Conservation (phyloP, 2,329 filamentous ascomycete genomes). For the Endoconidiophora polonica region DNA sequence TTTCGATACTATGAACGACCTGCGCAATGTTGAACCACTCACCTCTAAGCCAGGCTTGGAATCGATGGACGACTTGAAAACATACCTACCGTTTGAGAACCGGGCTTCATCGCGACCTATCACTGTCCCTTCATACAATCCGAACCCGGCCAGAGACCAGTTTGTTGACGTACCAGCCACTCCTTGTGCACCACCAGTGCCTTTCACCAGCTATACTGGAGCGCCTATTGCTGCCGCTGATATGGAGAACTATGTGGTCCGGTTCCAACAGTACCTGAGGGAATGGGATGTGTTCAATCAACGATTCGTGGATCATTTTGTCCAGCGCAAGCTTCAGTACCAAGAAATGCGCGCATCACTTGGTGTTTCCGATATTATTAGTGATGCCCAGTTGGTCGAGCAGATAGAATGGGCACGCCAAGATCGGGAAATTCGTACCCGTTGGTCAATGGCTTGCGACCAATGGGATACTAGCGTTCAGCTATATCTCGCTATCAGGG, state of each 20-base stretch:
- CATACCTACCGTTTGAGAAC: slow-evolving; percentile 40
- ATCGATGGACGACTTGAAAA: slow-evolving; percentile 39
- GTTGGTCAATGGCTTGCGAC: slow-evolving; percentile 43
- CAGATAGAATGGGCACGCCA: slow-evolving; percentile 46
- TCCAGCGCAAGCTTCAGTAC: slow-evolving; percentile 26
- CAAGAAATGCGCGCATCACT: slow-evolving; percentile 24
- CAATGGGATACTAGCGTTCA: slow-evolving; percentile 42
- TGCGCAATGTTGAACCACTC: slow-evolving; percentile 40
- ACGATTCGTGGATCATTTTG: slow-evolving; percentile 39
- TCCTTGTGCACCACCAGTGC: slow-evolving; percentile 33
- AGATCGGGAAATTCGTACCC: slow-evolving; percentile 44
- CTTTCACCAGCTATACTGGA: slow-evolving; percentile 2
- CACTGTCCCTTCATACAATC: slow-evolving; percentile 9
- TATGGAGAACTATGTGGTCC: background rate
- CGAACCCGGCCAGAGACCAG: slow-evolving; percentile 20
- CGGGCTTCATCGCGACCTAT: slow-evolving; percentile 28
- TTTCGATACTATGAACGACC: slow-evolving; percentile 34
- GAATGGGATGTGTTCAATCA: slow-evolving; percentile 26
- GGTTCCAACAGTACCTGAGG: slow-evolving; percentile 9
- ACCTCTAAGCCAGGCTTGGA: slow-evolving; percentile 31
- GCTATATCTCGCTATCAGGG: slow-evolving; percentile 35
- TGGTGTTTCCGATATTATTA: slow-evolving; percentile 28
- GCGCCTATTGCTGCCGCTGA: background rate
- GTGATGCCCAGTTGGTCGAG: slow-evolving; percentile 20
- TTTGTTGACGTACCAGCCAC: slow-evolving; percentile 29